phyloP scores from a whole-genome alignment of 768 basidiomycete species.

The Lactarius akahatsu region DNA sequence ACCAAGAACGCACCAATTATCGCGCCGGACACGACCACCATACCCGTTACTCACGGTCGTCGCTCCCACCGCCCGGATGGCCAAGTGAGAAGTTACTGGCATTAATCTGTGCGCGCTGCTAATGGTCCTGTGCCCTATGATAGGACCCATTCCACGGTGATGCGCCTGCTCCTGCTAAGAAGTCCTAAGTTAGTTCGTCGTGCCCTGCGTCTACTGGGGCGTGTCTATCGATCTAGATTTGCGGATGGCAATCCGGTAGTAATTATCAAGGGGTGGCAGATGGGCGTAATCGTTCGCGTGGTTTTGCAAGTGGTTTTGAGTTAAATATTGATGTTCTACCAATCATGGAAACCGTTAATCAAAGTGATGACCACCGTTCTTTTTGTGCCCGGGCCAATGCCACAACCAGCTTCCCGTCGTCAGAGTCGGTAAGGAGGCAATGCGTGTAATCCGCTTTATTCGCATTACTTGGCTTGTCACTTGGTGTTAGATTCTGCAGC shows the following conservation, averaged over 20 bases:
- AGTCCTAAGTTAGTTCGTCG: background rate
- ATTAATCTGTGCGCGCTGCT: background rate
- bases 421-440: too few relatives aligned
- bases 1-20: too few relatives aligned
- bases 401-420: too few relatives aligned
- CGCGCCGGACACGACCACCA: too few relatives aligned
- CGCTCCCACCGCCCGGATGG: too few relatives aligned
- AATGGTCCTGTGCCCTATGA: conserved; percentile 6
- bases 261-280: background rate
- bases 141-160: conserved; percentile 15
- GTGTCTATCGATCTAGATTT: background rate
- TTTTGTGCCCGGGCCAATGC: too few relatives aligned
- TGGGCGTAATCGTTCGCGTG: background rate
- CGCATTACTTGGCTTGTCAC: too few relatives aligned
- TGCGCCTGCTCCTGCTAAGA: background rate
- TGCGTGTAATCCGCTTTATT: too few relatives aligned
- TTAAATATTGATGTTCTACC: background rate
- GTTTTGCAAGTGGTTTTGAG: background rate
- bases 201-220: background rate
- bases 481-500: too few relatives aligned
- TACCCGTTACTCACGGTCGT: too few relatives aligned
- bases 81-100: too few relatives aligned
- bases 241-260: background rate
- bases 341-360: background rate
- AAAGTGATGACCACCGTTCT: background rate